These are phyloP conservation scores for Primulina tabacum DNA, from an alignment of 257 asterid genomes.

Conservation along the genomic window DNA sequence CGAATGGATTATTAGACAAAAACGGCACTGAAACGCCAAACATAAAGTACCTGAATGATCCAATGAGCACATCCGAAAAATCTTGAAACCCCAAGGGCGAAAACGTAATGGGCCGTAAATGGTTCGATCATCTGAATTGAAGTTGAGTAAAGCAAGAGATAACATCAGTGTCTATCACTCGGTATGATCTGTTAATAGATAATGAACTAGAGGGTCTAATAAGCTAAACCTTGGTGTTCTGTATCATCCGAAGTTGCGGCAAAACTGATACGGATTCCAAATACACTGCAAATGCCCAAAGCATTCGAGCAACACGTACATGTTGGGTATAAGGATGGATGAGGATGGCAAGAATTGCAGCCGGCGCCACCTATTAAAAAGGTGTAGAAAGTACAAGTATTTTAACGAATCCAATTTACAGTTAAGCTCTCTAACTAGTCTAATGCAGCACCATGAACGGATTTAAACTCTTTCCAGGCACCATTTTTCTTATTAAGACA, in stretches of 20 bases:
- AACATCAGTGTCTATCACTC: neutral
- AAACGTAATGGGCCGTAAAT: constrained; percentile 85
- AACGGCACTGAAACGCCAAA: neutral
- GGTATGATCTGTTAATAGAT: neutral
- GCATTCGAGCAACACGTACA: constrained; percentile 38
- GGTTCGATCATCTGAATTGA: constrained; percentile 77
- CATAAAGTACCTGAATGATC: constrained; percentile 68
- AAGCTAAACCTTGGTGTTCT: constrained; percentile 65
- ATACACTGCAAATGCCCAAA: constrained; percentile 85
- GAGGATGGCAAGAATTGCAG: constrained; percentile 54
- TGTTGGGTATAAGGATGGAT: constrained; percentile 63
- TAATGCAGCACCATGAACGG: neutral
- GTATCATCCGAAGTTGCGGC: constrained; percentile 94
- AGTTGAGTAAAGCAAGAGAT: neutral
- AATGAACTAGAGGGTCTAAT: neutral
- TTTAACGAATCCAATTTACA: neutral
- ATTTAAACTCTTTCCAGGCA: neutral
- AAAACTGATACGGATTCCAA: constrained; percentile 75
- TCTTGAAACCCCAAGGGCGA: constrained; percentile 83
- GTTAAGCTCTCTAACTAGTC: neutral
- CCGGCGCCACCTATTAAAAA: constrained; percentile 52
- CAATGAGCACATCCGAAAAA: constrained; percentile 89
- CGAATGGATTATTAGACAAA: no score
- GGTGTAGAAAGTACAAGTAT: neutral
- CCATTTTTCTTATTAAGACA: neutral